These are phyloP conservation scores for Yamadazyma conglobata DNA, from an alignment of 1,139 yeast genomes.

Conservation along the genomic window DNA sequence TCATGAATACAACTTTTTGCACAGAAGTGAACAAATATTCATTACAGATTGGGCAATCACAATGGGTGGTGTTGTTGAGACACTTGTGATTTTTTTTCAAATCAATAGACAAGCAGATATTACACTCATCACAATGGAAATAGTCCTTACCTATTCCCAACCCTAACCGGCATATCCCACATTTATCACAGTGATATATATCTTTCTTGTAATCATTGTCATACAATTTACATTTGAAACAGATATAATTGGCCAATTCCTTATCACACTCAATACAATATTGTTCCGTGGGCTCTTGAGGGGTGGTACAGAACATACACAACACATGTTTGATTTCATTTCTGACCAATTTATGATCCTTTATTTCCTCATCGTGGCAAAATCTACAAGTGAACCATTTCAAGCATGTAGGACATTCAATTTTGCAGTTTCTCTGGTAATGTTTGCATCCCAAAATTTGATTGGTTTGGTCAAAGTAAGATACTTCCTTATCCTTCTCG, in stretches of 20 bases:
- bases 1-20: slow-evolving; percentile 83
- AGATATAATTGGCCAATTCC: slow-evolving; percentile 72
- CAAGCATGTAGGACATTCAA: slow-evolving; percentile 73
- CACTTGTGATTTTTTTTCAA: slow-evolving; percentile 76
- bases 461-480: slow-evolving; percentile 40
- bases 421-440: slow-evolving; percentile 78
- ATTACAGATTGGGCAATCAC: slow-evolving; percentile 90
- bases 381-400: slow-evolving; percentile 80
- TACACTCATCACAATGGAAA: slow-evolving; percentile 88
- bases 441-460: slow-evolving; percentile 72
- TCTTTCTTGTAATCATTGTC: slow-evolving; percentile 79
- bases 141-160: slow-evolving; percentile 84
- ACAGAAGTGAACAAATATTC: slow-evolving; percentile 89
- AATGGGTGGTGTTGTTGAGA: slow-evolving; percentile 81
- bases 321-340: slow-evolving; percentile 62
- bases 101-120: slow-evolving; percentile 82
- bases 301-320: slow-evolving; percentile 76
- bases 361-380: slow-evolving; percentile 69
- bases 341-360: slow-evolving; percentile 61
- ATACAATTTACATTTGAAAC: slow-evolving; percentile 73
- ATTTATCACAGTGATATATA: slow-evolving; percentile 87
- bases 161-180: slow-evolving; percentile 91
- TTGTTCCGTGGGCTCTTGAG: slow-evolving; percentile 66
- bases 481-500: slow-evolving; percentile 47
- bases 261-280: slow-evolving; percentile 65